Conservation (phyloP, 2,329 filamentous ascomycete species). For the Sclerotinia trifoliorum region DNA sequence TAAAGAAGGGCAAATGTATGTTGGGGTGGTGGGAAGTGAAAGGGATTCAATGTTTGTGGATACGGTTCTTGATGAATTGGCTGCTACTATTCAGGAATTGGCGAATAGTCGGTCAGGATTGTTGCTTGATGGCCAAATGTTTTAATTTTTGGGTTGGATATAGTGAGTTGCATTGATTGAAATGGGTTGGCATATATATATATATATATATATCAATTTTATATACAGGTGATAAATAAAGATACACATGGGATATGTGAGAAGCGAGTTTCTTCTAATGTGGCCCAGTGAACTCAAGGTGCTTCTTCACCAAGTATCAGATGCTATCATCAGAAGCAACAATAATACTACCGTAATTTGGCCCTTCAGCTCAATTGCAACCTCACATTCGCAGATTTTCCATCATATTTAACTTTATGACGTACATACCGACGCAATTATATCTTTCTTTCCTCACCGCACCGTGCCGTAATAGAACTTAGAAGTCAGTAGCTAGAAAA, state of each 20-base stretch:
- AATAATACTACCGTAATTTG: not conserved
- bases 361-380: too few relatives aligned
- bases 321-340: not conserved
- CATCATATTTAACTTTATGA: not conserved
- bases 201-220: not conserved
- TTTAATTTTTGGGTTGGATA: not conserved
- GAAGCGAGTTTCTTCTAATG: not conserved
- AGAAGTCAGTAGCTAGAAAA: not conserved
- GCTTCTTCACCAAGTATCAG: not conserved
- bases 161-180: not conserved
- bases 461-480: not conserved
- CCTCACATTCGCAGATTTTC: not conserved
- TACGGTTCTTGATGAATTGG: conserved; percentile 40
- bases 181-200: not conserved
- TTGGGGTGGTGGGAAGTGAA: conserved; percentile 48
- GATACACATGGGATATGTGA: not conserved
- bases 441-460: not conserved
- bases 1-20: conserved; percentile 42
- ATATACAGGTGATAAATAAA: not conserved
- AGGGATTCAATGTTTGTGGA: conserved; percentile 42
- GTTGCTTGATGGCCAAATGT: conserved; percentile 25
- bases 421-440: not conserved
- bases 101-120: conserved; percentile 14
- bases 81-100: conserved; percentile 30
- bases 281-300: not conserved